These are phyloP conservation scores for Phalaenopsis aphrodite DNA, from an alignment of 106 monocot genomes.

Conservation along the genomic window DNA sequence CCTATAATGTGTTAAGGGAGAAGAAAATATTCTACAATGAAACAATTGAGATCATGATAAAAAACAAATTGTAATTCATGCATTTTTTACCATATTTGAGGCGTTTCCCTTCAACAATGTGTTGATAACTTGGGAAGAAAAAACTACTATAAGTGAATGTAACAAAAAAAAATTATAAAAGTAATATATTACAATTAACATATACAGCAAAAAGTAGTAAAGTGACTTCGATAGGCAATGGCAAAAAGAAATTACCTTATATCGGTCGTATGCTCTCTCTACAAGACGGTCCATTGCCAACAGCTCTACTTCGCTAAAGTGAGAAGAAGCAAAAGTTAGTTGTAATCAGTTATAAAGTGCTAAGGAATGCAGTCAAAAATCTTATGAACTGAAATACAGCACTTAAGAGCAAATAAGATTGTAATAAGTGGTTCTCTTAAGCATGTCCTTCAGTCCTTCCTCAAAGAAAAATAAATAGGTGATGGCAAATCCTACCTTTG, in stretches of 20 bases:
- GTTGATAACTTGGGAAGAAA: too few relatives aligned
- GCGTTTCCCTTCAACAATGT: not conserved
- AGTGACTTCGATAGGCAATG: not conserved
- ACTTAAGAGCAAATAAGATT: not conserved
- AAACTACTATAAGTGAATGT: too few relatives aligned
- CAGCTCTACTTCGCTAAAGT: conserved; percentile 33
- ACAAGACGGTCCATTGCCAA: conserved; percentile 53
- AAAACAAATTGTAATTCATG: too few relatives aligned
- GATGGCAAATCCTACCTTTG: conserved; percentile 29
- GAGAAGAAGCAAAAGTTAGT: not conserved
- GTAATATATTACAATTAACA: too few relatives aligned
- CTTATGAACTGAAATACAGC: not conserved
- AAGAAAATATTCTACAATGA: too few relatives aligned
- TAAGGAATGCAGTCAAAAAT: not conserved
- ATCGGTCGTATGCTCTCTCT: conserved; percentile 39
- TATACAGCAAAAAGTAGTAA: too few relatives aligned
- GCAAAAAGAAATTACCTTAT: conserved; percentile 34
- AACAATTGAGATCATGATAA: too few relatives aligned
- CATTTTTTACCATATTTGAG: not conserved
- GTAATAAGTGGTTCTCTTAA: not conserved
- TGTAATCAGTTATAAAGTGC: conserved; percentile 4
- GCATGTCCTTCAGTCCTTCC: not conserved
- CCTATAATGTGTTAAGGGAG: too few relatives aligned
- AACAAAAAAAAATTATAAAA: too few relatives aligned
- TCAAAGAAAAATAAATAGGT: not conserved